A percentile compares a stretch with the other conserved stretches of the same genome.
Evolutionary conservation across 306 rosid genomes (phyloP).

Genomic region (Geum urbanum): DNA sequence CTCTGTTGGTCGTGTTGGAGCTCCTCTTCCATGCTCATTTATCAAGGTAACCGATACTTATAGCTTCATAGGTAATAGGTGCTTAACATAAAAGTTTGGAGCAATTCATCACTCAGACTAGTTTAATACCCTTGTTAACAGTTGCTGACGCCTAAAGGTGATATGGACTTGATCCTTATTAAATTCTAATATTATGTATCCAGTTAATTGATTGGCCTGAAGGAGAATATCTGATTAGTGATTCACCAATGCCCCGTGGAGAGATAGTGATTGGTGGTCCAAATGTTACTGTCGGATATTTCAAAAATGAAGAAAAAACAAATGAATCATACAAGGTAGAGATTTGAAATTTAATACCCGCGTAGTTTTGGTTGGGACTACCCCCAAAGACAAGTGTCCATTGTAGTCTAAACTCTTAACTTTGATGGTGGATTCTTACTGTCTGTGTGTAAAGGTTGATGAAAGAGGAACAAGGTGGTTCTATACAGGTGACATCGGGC

Average conservation of each 20-base stretch:
- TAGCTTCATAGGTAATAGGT: constrained; percentile 5
- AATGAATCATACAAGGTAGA: constrained; percentile 83
- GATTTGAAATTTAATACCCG: constrained; percentile 6
- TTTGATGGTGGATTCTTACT: not conserved
- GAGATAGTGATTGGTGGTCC: constrained; percentile 95
- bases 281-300: constrained; percentile 86
- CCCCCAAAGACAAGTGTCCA: not conserved
- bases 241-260: constrained; percentile 85
- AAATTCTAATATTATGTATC: constrained; percentile 28
- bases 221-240: constrained; percentile 73
- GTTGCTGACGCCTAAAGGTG: constrained; percentile 1
- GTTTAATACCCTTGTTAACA: not conserved
- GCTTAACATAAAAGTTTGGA: constrained; percentile 12
- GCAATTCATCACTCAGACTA: not conserved
- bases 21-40: constrained; percentile 93
- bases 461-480: constrained; percentile 91
- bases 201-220: constrained; percentile 91
- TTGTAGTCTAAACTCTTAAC: constrained; percentile 18
- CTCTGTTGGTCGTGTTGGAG: constrained; percentile 92
- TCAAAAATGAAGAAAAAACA: constrained; percentile 89
- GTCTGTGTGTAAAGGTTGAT: constrained; percentile 55
- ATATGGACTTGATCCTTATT: constrained; percentile 2
- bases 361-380: constrained; percentile 1
- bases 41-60: constrained; percentile 51
- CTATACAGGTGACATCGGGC: constrained; percentile 89